Evolutionary conservation across 2,329 filamentous ascomycete species (phyloP).

Genomic region (Exserohilum rostratum): DNA sequence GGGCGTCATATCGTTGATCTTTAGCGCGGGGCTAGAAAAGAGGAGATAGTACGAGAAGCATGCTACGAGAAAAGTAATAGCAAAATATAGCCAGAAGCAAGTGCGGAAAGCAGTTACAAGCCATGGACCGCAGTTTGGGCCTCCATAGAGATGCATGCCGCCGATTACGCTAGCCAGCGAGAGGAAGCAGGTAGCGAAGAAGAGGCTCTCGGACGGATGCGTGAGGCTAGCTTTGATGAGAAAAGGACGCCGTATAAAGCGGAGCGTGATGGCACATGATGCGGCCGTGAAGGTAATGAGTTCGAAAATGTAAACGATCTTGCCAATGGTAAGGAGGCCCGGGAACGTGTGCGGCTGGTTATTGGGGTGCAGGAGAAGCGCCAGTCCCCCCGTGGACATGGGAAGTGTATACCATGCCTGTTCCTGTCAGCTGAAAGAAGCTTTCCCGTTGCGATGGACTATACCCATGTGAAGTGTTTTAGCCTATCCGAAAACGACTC

Average conservation of each 20-base stretch:
- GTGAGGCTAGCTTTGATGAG: neutral
- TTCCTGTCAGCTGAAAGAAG: neutral
- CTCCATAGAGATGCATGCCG: neutral
- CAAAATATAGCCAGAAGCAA: constrained; percentile 1
- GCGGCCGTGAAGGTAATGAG: neutral
- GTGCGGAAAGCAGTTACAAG: neutral
- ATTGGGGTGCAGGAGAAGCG: neutral
- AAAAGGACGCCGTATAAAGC: neutral
- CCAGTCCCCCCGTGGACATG: constrained; percentile 4
- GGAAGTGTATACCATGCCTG: constrained; percentile 3
- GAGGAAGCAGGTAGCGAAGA: constrained; percentile 3
- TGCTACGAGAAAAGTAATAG: neutral
- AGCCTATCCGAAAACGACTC: neutral
- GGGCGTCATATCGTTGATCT: constrained; percentile 1
- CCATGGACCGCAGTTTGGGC: neutral
- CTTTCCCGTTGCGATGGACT: too few species aligned
- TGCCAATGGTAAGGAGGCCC: neutral
- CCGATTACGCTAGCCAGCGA: neutral
- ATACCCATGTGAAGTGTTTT: constrained; percentile 2
- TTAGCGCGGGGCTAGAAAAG: constrained; percentile 44
- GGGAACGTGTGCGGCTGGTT: constrained; percentile 2
- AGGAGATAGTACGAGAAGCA: neutral
- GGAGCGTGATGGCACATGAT: neutral
- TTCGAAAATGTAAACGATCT: neutral
- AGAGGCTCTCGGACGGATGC: constrained; percentile 5